Percentiles rank a stretch among this genome's conserved stretches.
These are phyloP conservation scores for Neonectria hederae DNA, from an alignment of 2,329 filamentous ascomycete genomes.

Conservation along the genomic window DNA sequence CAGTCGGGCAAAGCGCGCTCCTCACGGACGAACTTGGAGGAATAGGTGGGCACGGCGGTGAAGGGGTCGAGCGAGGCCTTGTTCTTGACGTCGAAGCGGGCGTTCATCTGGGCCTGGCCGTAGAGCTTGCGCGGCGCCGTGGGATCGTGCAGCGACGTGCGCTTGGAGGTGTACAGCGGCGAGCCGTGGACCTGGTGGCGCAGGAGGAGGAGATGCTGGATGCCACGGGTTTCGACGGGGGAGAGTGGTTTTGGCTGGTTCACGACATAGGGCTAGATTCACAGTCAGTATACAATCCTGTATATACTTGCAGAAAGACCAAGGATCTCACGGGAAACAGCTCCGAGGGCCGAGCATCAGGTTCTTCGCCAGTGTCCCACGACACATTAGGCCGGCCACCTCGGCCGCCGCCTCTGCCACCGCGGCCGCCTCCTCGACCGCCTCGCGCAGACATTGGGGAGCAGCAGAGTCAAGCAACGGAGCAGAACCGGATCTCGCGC, in stretches of 20 bases:
- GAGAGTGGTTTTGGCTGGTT: conserved; percentile 57
- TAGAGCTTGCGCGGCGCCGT: conserved; percentile 56
- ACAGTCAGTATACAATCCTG: conserved; percentile 17
- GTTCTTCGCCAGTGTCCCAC: conserved; percentile 64
- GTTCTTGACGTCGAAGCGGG: conserved; percentile 63
- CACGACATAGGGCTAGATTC: conserved; percentile 58
- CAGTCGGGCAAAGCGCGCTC: conserved; percentile 66
- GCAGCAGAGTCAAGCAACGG: conserved; percentile 1
- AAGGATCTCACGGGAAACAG: conserved; percentile 62
- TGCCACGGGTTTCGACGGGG: conserved; percentile 55
- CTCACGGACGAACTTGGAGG: conserved; percentile 61
- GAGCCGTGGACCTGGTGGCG: conserved; percentile 65
- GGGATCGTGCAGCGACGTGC: conserved; percentile 53
- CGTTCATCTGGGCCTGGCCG: conserved; percentile 67
- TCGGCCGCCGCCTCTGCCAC: conserved; percentile 59
- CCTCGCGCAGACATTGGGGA: conserved; percentile 59
- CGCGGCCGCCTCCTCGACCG: conserved; percentile 62
- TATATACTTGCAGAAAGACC: background rate
- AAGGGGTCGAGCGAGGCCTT: conserved; percentile 68
- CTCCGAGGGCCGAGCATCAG: conserved; percentile 66
- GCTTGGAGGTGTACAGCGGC: conserved; percentile 66
- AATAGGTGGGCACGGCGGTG: conserved; percentile 66
- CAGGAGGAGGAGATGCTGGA: conserved; percentile 64
- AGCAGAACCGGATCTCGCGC: background rate
- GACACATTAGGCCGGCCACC: conserved; percentile 59